Conservation (phyloP, 768 basidiomycete species). For the Grammothele lineata region DNA sequence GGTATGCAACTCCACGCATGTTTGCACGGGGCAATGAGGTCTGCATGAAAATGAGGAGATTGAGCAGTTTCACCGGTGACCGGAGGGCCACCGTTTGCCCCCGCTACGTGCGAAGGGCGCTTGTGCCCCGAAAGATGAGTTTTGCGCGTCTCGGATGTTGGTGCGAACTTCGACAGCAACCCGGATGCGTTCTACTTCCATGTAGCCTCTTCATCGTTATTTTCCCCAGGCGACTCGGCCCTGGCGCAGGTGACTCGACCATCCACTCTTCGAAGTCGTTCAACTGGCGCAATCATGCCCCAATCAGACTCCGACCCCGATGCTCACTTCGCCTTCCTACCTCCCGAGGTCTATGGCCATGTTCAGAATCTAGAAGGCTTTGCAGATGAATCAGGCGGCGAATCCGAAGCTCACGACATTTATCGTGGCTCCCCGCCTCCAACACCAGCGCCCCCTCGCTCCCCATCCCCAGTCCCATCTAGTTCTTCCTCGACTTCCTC, state of each 20-base stretch:
- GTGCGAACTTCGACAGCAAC: constrained; percentile 1
- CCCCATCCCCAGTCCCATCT: constrained; percentile 22
- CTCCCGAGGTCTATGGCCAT: constrained; percentile 13
- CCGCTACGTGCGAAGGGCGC: too few species aligned
- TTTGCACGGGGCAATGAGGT: too few species aligned
- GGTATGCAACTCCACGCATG: too few species aligned
- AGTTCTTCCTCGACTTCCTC: constrained; percentile 35
- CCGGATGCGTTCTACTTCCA: constrained; percentile 3
- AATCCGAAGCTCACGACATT: constrained; percentile 45
- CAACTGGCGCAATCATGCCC: not conserved
- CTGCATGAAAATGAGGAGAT: too few species aligned
- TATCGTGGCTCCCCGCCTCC: constrained; percentile 51
- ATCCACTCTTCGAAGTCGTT: not conserved
- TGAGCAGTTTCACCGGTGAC: too few species aligned
- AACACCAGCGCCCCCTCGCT: constrained; percentile 20
- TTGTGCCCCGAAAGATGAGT: too few species aligned
- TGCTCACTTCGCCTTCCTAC: constrained; percentile 3
- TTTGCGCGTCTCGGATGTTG: too few species aligned
- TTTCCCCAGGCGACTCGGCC: constrained; percentile 2
- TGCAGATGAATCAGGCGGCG: constrained; percentile 5
- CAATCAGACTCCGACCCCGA: constrained; percentile 4
- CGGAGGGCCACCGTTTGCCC: too few species aligned
- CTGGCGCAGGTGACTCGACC: constrained; percentile 11
- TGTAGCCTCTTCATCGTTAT: constrained; percentile 7
- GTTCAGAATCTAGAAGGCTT: constrained; percentile 7